phyloP scores from a whole-genome alignment of 306 rosid genomes.

The Sesbania bispinosa region DNA sequence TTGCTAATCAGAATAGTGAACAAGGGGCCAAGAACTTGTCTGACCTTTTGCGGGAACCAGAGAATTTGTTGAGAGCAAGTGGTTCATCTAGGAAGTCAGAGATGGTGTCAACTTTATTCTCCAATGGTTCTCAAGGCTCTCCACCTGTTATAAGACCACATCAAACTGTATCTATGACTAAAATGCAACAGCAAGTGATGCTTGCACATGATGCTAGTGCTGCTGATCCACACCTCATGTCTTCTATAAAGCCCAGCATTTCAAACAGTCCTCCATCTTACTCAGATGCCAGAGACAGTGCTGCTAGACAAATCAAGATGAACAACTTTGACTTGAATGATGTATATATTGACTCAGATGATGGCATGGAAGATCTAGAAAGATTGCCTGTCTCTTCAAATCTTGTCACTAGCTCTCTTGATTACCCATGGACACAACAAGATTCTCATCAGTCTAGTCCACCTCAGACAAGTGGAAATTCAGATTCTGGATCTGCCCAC shows the following conservation, averaged over 20 bases:
- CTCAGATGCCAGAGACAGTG: constrained; percentile 62
- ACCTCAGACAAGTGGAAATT: constrained; percentile 89
- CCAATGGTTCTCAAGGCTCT: constrained; percentile 60
- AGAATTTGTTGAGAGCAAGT: constrained; percentile 48
- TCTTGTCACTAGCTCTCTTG: constrained; percentile 60
- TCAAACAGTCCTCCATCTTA: constrained; percentile 59
- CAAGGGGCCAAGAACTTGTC: constrained; percentile 47
- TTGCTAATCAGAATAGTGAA: constrained; percentile 55
- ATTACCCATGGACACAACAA: constrained; percentile 62
- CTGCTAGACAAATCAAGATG: constrained; percentile 55
- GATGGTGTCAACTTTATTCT: constrained; percentile 42
- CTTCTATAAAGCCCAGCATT: constrained; percentile 46
- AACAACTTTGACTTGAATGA: constrained; percentile 79
- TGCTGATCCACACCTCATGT: constrained; percentile 40
- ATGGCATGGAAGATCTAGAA: constrained; percentile 61
- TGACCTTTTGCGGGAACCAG: constrained; percentile 53
- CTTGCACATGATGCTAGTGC: constrained; percentile 40
- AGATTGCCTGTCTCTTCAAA: constrained; percentile 56
- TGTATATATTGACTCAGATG: constrained; percentile 78
- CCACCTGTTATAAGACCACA: constrained; percentile 41
- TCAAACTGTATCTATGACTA: constrained; percentile 31
- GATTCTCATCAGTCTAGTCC: constrained; percentile 92
- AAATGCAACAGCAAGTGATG: constrained; percentile 41
- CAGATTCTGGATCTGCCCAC: constrained; percentile 90
- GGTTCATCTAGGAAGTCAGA: constrained; percentile 50